These are phyloP conservation scores for Euphorbia corollata DNA, from an alignment of 441 rosid species.

Conservation along the genomic window DNA sequence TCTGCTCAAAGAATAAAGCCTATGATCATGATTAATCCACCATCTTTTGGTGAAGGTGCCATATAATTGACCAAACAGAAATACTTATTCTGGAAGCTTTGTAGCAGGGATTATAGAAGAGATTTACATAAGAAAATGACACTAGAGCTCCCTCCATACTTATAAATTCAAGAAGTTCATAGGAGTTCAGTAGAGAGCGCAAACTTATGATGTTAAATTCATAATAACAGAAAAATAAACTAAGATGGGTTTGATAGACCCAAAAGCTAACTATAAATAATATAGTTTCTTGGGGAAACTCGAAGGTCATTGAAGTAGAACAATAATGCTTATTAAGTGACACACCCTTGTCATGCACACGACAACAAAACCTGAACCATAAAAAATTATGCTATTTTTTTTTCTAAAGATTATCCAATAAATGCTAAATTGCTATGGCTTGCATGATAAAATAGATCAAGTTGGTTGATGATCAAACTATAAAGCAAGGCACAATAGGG, in stretches of 20 bases:
- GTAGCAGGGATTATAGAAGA: conserved; percentile 4
- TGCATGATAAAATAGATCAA: conserved; percentile 1
- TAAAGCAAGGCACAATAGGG: background rate
- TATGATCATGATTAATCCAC: background rate
- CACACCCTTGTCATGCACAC: background rate
- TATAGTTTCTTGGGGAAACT: background rate
- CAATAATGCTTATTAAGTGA: background rate
- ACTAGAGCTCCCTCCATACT: background rate
- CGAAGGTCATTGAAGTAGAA: background rate
- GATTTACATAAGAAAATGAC: background rate
- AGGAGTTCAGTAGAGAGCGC: background rate
- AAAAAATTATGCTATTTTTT: background rate
- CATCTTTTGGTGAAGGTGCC: background rate
- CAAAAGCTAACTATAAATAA: background rate
- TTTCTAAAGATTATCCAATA: background rate
- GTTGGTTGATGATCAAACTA: conserved; percentile 3
- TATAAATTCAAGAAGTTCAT: background rate
- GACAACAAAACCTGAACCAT: background rate
- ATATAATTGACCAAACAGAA: background rate
- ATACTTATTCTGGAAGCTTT: background rate
- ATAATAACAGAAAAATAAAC: background rate
- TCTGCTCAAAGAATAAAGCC: background rate
- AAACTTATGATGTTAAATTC: background rate
- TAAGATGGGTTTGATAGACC: background rate
- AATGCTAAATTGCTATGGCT: background rate